Base-by-base conservation (phyloP, 768 basidiomycete species). In the Rhodotorula graminis region DNA sequence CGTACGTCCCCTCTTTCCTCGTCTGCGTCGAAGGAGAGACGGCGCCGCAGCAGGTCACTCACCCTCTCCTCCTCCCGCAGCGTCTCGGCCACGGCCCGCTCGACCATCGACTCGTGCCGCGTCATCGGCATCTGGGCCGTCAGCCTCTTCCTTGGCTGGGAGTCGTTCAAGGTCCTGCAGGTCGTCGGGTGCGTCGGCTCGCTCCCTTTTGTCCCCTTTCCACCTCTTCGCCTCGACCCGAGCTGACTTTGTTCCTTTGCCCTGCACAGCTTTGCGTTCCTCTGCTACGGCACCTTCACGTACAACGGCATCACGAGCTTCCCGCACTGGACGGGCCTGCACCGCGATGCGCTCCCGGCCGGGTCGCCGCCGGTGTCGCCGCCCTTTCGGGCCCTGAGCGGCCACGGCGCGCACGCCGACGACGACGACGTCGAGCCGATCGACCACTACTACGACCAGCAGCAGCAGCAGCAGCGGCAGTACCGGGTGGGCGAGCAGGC, bases 91-190 rank as follows among this genome's bases (percentile, higher is more conserved):
- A 96, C 93, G 2, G 91, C 92, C 27, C 87, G 95, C 72, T 90
- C 89, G 66, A 84, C 96, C 69, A 91, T 93, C 50, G 96, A 99
- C 81, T 94, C 93, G 12, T 96, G 93, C 83, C 86, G 96, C 77
- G 98, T 96, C 1, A 84, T 98, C 65, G 86, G 87, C n/a, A 98
- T 99, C 80, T 99, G 96, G 96, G 67, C 79, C 16, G 77, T 78
- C 31, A 76, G 73, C 8, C 77, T 80, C 31, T 58, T 53, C 40
- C 69, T 80, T 56, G 78, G 77, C 3, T 79, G 78, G 77, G 76
- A 78, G 68, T 15, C 50, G 10, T 74, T 78, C 71, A 67, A 69
- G 42, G 42, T 33, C 25, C 73, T 80, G 16, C 78, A 79, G 61
- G 82, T 94, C 74, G 83, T 99, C 78, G 92, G 91, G 70, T 71